Base-by-base conservation (phyloP, 73 alveolate genomes). In the Diophrys sp. region DNA sequence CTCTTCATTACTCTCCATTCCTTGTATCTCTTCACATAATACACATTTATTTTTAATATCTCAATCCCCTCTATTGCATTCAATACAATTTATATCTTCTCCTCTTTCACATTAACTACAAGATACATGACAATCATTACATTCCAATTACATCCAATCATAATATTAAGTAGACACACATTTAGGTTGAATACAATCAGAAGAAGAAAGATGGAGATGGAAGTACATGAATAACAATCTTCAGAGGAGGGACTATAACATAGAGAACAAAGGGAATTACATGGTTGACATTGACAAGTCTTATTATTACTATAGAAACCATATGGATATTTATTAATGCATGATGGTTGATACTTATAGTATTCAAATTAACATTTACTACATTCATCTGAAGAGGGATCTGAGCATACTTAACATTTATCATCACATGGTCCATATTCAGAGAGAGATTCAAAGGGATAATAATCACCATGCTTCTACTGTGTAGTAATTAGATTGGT, bases 401-500 rank as follows among this genome's bases (percentile, higher is more conserved):
- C 62, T 11, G 62, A 11, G 62, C 62, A 44, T 44, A 18, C 5
- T 18, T 44, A 44, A 44, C 62, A 44, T 5, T 5, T 11, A 44
- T 5, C 5, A 44, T 44, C 18, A 44, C 62, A 44, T 44, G 5
- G n/a, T 18, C 18, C 5, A 18, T 18, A 44, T 11, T 11, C 18
- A 11, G 5, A 44, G 18, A 5, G 5, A 11, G 5, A 5, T 11
- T 11, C 18, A 11, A 44, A 44, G 5, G 62, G n/a, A 5, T 11
- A 5, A 44, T 5, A 11, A 11, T 18, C 62, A 11, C 18, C 62
- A 44, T 5, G 62, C 93, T 75, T 91, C 97, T 67, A 82, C 87
- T 33, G 71, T 55, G 71, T 87, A 91, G 54, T 84, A 23, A 57
- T 84, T 75, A n/a, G 56, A 74, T 55, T 74, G 87, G 27, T 70